Conservation (phyloP, 2,329 filamentous ascomycete species). For the Atkinsonella texensis region DNA sequence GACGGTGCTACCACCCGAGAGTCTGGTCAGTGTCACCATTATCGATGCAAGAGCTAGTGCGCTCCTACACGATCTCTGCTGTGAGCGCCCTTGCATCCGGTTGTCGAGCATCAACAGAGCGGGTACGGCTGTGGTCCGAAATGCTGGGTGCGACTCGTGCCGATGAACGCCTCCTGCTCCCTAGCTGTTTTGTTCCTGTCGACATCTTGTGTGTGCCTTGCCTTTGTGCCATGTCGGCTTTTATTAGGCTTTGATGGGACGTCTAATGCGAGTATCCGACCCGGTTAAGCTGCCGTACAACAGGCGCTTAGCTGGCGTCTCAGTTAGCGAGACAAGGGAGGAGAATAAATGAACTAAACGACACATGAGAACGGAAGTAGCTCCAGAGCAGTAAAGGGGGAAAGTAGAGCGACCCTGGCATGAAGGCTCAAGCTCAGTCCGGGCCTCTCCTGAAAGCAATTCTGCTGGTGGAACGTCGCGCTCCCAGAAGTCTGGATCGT, state of each 20-base stretch:
- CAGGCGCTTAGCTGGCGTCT: conserved; percentile 5
- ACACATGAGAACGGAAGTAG: too few relatives aligned
- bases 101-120: conserved; percentile 1
- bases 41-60: not conserved
- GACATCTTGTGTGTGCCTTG: not conserved
- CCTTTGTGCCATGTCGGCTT: conserved; percentile 1
- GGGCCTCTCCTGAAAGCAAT: not conserved
- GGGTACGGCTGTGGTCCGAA: conserved; percentile 1
- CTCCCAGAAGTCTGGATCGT: conserved; percentile 5
- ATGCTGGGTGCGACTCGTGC: conserved; percentile 1
- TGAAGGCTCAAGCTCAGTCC: not conserved
- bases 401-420: not conserved
- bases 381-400: not conserved
- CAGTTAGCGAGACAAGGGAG: conserved; percentile 7
- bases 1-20: conserved; percentile 2
- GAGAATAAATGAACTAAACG: not conserved
- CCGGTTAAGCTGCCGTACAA: not conserved
- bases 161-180: not conserved
- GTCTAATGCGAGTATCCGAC: conserved; percentile 6
- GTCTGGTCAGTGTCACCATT: conserved; percentile 2
- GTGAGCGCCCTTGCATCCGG: conserved; percentile 6
- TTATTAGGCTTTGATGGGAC: not conserved
- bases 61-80: conserved; percentile 5
- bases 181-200: not conserved
- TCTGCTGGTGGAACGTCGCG: conserved; percentile 2